Evolutionary conservation across 129 eudicot species (phyloP).

Genomic region (Tagetes erecta): DNA sequence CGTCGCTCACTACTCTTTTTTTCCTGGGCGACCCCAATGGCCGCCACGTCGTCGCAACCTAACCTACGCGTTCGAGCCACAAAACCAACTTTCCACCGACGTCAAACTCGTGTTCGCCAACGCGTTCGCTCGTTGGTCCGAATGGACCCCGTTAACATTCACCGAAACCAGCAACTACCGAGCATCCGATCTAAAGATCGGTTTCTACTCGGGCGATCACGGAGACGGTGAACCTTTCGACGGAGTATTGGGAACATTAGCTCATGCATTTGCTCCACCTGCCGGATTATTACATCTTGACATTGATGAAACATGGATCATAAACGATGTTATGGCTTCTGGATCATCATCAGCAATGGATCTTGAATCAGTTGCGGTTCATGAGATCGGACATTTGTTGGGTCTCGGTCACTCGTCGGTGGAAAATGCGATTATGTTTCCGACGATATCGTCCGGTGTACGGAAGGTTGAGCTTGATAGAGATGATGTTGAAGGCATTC

Average conservation of each 20-base stretch:
- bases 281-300: slow-evolving; percentile 57
- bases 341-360: slow-evolving; percentile 51
- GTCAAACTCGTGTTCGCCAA: slow-evolving; percentile 41
- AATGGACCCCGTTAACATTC: slow-evolving; percentile 64
- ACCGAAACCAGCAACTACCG: slow-evolving; percentile 11
- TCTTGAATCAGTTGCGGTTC: slow-evolving; percentile 67
- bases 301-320: slow-evolving; percentile 64
- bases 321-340: slow-evolving; percentile 28
- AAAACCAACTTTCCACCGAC: slow-evolving; percentile 36
- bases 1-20: slow-evolving; percentile 62
- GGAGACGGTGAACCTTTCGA: slow-evolving; percentile 82
- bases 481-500: slow-evolving; percentile 64
- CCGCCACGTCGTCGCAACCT: slow-evolving; percentile 34
- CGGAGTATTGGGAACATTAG: slow-evolving; percentile 64
- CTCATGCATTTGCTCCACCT: slow-evolving; percentile 71
- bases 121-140: slow-evolving; percentile 70
- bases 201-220: slow-evolving; percentile 60
- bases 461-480: slow-evolving; percentile 56
- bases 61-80: slow-evolving; percentile 56
- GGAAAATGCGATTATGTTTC: slow-evolving; percentile 55
- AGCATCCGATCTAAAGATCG: slow-evolving; percentile 53
- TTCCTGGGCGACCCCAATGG: slow-evolving; percentile 70
- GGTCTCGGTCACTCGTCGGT: slow-evolving; percentile 64
- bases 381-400: slow-evolving; percentile 67
- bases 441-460: slow-evolving; percentile 49